These are phyloP conservation scores for Mortierella sp. DNA, from an alignment of 371 early-diverging fungal genomes.

Conservation along the genomic window DNA sequence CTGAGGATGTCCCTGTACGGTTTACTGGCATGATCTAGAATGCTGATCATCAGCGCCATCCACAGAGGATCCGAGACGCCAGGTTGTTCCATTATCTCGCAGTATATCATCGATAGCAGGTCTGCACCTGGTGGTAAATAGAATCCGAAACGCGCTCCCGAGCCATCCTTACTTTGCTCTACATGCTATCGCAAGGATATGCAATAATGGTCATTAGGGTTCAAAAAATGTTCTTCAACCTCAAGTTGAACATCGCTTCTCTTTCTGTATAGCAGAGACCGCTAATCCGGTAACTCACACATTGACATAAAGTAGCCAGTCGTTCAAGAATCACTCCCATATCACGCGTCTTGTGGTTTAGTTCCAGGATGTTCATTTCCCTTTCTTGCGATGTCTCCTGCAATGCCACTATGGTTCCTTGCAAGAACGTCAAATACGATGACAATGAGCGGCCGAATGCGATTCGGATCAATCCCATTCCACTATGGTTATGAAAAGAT, in stretches of 20 bases:
- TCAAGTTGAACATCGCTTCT: too few relatives aligned
- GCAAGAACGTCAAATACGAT: constrained; percentile 58
- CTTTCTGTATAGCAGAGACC: too few relatives aligned
- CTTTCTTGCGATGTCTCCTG: constrained; percentile 27
- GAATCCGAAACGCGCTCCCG: constrained; percentile 38
- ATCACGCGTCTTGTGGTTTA: constrained; percentile 53
- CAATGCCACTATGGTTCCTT: constrained; percentile 51
- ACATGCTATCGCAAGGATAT: constrained; percentile 17
- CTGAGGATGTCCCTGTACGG: constrained; percentile 65
- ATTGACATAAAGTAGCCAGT: constrained; percentile 45
- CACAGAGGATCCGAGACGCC: constrained; percentile 54
- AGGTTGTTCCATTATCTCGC: constrained; percentile 54
- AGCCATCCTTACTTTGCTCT: constrained; percentile 11
- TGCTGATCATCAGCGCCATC: constrained; percentile 54
- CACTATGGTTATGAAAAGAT: constrained; percentile 22
- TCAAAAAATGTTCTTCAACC: too few relatives aligned
- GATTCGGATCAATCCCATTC: constrained; percentile 59
- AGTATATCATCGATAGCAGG: constrained; percentile 57
- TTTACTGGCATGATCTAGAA: constrained; percentile 60
- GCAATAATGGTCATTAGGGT: constrained; percentile 2
- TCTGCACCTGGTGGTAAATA: constrained; percentile 61
- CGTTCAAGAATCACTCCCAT: constrained; percentile 41
- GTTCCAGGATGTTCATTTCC: constrained; percentile 42
- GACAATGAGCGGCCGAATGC: constrained; percentile 64
- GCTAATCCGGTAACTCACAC: constrained; percentile 28